Evolutionary conservation across 2,329 filamentous ascomycete genomes (phyloP), one percentile per base, ranked within the genome.

Genomic region (Juglanconis sp.): DNA sequence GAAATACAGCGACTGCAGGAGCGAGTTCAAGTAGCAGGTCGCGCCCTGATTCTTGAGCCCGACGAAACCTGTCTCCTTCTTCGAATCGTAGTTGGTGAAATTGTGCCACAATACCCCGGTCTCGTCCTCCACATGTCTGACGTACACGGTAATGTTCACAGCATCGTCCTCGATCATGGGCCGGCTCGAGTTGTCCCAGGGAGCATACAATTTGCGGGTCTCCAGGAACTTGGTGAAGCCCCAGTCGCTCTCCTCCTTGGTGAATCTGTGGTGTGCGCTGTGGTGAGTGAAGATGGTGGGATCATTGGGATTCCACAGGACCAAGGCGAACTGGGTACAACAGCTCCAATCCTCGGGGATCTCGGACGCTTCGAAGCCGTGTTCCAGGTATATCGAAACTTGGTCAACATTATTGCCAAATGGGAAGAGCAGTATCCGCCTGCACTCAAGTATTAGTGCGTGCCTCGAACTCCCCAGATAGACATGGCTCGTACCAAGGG

Each of bases 151-250:
- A 69, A 96, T 87, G 70, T 91, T 92, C 69, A 87, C 89, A 7
- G 79, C 76, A 60, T 94, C 89, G 68, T 91, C 86, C 70, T 96
- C 91, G 17, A 92, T 84, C 65, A 96, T 81, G 8, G 89, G 91
- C 60, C 90, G 83, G 42, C 75, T 78, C 30, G 79, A 78, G 30
- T 86, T 85, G 60, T 95, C 90, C 84, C 89, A 96, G 38, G 87
- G 79, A 63, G 88, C 88, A 71, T 97, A 96, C 73, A 98, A 88
- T 69, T 87, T 89, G 57, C 92, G 84, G 53, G 96, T 83, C 73
- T 98, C 95, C 11, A 92, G 87, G 71, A 98, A 99, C 59, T 94
- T 82, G n/a, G 95, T 99, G 73, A 99, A 99, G 1, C 95, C 95
- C 95, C 95, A 99, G 70, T 99, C 95, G 31, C 92, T 92, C 74